These are phyloP conservation scores for Pilatotrama ljubarskyi DNA, from an alignment of 768 basidiomycete species.

Conservation along the genomic window DNA sequence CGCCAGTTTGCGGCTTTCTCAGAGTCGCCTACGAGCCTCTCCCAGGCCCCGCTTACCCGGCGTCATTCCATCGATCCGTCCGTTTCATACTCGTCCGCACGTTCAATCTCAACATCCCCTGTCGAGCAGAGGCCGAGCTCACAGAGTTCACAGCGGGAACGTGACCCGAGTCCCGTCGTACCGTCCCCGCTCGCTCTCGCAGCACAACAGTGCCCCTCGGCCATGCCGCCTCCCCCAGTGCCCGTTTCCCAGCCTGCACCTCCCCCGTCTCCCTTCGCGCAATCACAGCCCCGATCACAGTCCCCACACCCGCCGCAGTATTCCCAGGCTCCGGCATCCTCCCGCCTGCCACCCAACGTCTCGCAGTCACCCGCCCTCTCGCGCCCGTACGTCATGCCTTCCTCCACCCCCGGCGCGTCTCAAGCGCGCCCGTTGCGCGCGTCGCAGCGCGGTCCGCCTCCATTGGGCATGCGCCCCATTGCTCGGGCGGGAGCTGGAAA, in stretches of 20 bases:
- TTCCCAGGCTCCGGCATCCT: not conserved
- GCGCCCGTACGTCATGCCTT: slow-evolving; percentile 3
- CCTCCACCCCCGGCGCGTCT: not conserved
- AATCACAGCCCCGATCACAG: not conserved
- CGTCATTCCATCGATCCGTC: not conserved
- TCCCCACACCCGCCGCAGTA: not conserved
- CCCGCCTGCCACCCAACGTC: not conserved
- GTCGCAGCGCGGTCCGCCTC: not conserved
- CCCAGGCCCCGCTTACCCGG: not conserved
- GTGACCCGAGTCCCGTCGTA: not conserved
- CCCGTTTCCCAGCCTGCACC: not conserved
- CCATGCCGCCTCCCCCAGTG: not conserved
- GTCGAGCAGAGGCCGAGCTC: not conserved
- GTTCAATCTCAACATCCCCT: not conserved
- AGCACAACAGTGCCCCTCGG: not conserved
- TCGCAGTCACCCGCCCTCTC: slow-evolving; percentile 2
- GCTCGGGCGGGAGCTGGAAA: not conserved
- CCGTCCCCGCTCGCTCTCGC: slow-evolving; percentile 2
- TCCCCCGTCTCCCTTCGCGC: not conserved
- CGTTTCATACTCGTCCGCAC: not conserved
- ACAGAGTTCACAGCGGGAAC: not conserved
- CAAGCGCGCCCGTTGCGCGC: not conserved
- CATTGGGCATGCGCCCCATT: slow-evolving; percentile 5
- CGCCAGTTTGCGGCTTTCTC: not conserved
- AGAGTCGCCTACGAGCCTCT: slow-evolving; percentile 3